Base-by-base conservation (phyloP, 1,139 yeast genomes). In the Candida labiduridarum region DNA sequence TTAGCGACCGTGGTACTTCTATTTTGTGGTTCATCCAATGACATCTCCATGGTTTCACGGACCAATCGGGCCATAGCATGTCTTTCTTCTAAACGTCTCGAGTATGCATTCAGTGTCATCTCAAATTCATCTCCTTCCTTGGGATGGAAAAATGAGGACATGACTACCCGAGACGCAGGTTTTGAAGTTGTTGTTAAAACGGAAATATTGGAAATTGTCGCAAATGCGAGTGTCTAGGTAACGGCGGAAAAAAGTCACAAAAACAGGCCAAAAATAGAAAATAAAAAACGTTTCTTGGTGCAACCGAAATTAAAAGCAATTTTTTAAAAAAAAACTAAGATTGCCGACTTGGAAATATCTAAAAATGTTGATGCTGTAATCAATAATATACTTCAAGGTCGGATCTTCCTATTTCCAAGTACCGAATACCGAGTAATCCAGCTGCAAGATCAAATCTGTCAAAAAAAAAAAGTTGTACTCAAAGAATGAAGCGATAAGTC, bases 121-220 rank as follows among this genome's bases (percentile, higher is more conserved):
- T 38, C 41, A 10, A 38, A 38, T 25, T 38, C 41, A 38, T 38
- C 41, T 1, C 41, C 41, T 11, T 38, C 41, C 12, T 38, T 19
- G 3, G 41, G 41, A 22, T 25, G 22, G 22, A 38, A 38, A 22
- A 22, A 38, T 5, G 41, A 38, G 3, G 41, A 38, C 41, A 38
- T 38, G 12, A 5, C 11, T n/a, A 11, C 9, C 12, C 3, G 30
- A 5, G 15, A 22, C 14, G 30, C 9, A 9, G 41, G 27, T 19
- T n/a, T n/a, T 5, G 5, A 6, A 7, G 18, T 10, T 5, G 12
- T 6, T 12, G 41, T 9, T 2, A 25, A 16, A 5, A 38, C 31
- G 30, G 41, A 38, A 22, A 38, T 38, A 2, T 38, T 38, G 29
- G 30, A 25, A 14, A 25, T 22, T 1, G 36, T 34, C 11, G 29